Percentiles rank a stretch among this genome's conserved stretches.
Evolutionary conservation across 2,329 filamentous ascomycete species (phyloP).

Genomic region (Pseudonectria buxi): DNA sequence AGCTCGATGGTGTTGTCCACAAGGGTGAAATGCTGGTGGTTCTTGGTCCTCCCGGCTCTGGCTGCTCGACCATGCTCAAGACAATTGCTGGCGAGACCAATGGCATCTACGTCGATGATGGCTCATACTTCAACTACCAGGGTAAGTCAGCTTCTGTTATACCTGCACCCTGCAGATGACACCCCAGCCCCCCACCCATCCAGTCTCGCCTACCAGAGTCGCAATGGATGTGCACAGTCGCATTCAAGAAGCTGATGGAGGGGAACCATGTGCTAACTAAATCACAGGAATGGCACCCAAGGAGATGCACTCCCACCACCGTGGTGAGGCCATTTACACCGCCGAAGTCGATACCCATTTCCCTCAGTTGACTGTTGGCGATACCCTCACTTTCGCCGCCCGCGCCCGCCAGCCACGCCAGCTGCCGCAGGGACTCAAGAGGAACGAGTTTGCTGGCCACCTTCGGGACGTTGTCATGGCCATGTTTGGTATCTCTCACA

Average conservation of each 20-base stretch:
- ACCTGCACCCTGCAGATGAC: too few relatives aligned
- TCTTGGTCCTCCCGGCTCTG: constrained; percentile 63
- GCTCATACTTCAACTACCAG: constrained; percentile 76
- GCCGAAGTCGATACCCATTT: constrained; percentile 81
- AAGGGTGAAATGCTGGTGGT: constrained; percentile 72
- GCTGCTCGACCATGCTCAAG: constrained; percentile 81
- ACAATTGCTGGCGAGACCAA: constrained; percentile 77
- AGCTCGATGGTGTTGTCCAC: constrained; percentile 62
- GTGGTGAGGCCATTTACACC: constrained; percentile 81
- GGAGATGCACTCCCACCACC: constrained; percentile 71
- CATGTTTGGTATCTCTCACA: constrained; percentile 68
- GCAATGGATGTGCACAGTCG: not conserved
- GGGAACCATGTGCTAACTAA: constrained; percentile 12
- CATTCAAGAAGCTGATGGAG: constrained; percentile 1
- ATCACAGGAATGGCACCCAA: constrained; percentile 53
- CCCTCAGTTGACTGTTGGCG: constrained; percentile 67
- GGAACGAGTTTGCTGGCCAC: constrained; percentile 51
- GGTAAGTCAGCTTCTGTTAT: constrained; percentile 33
- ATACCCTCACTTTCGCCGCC: constrained; percentile 73
- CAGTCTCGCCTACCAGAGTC: not conserved
- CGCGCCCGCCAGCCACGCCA: constrained; percentile 58
- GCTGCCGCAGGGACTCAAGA: constrained; percentile 52
- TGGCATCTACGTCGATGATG: constrained; percentile 65
- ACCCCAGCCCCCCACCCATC: too few relatives aligned
- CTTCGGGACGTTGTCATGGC: constrained; percentile 68